A percentile compares a stretch with the other conserved stretches of the same genome.
These are phyloP conservation scores for Xanthoconium stramineum DNA, from an alignment of 768 basidiomycete genomes.

Conservation along the genomic window DNA sequence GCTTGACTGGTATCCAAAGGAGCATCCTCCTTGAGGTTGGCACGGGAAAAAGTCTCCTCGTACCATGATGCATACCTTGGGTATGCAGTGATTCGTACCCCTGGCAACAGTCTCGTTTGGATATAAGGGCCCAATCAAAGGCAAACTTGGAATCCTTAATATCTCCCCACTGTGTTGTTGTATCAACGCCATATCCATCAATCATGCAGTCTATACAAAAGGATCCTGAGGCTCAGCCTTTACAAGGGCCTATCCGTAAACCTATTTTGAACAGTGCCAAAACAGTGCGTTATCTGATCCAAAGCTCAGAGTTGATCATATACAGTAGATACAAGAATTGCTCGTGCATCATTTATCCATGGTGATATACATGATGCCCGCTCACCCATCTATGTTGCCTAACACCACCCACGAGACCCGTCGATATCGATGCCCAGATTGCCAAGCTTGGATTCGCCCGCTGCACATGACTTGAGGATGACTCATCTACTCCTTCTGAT, in stretches of 20 bases:
- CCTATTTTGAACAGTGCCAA: slow-evolving; percentile 91
- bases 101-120: too few relatives aligned
- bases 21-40: too few relatives aligned
- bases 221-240: slow-evolving; percentile 85
- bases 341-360: slow-evolving; percentile 33
- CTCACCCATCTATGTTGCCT: background rate
- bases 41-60: too few relatives aligned
- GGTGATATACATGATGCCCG: slow-evolving; percentile 10
- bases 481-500: slow-evolving; percentile 10
- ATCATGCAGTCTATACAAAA: too few relatives aligned
- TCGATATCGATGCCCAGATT: slow-evolving; percentile 9
- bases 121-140: too few relatives aligned
- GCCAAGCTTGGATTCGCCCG: slow-evolving; percentile 2
- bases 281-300: slow-evolving; percentile 34
- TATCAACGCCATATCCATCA: too few relatives aligned
- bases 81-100: too few relatives aligned
- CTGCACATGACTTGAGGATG: slow-evolving; percentile 12
- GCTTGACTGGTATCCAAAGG: too few relatives aligned
- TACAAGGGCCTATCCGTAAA: slow-evolving; percentile 94
- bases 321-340: slow-evolving; percentile 27
- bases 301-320: background rate
- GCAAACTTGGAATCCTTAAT: too few relatives aligned
- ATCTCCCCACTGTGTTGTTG: too few relatives aligned
- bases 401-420: slow-evolving; percentile 9
- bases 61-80: too few relatives aligned